Evolutionary conservation across 192 early-diverging fungal species (phyloP).

Genomic region (Cetraspora pellucida): DNA sequence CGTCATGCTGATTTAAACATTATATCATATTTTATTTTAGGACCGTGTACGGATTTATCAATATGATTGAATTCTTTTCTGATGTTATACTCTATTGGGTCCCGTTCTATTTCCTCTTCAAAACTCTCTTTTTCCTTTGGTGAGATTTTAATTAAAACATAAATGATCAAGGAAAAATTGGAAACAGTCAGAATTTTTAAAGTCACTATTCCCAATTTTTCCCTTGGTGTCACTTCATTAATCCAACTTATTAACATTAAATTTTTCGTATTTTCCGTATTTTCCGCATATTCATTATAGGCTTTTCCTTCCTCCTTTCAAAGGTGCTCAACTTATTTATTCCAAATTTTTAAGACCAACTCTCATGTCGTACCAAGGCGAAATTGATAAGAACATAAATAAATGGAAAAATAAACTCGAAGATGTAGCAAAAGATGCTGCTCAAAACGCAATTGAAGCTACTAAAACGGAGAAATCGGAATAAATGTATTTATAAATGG

Average conservation of each 20-base stretch:
- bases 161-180: constrained; percentile 38
- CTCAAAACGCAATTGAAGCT: constrained; percentile 26
- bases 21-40: constrained; percentile 32
- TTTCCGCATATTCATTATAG: background rate
- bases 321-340: constrained; percentile 88
- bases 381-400: constrained; percentile 44
- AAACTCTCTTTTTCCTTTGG: constrained; percentile 88
- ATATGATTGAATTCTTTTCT: constrained; percentile 88
- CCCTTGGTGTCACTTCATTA: background rate
- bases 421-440: constrained; percentile 41
- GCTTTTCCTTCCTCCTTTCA: constrained; percentile 28
- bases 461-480: background rate
- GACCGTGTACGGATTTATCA: constrained; percentile 88
- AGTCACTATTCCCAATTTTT: background rate
- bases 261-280: constrained; percentile 17
- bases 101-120: constrained; percentile 93
- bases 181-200: no score
- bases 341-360: constrained; percentile 71
- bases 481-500: background rate
- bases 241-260: constrained; percentile 7
- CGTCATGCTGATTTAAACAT: background rate
- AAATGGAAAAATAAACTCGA: constrained; percentile 47
- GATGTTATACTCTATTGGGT: constrained; percentile 90
- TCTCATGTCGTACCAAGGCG: constrained; percentile 54
- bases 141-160: constrained; percentile 74